Evolutionary conservation across 2,329 filamentous ascomycete genomes (phyloP), one percentile per base, ranked within the genome.

Genomic region (Elsinoe australis): DNA sequence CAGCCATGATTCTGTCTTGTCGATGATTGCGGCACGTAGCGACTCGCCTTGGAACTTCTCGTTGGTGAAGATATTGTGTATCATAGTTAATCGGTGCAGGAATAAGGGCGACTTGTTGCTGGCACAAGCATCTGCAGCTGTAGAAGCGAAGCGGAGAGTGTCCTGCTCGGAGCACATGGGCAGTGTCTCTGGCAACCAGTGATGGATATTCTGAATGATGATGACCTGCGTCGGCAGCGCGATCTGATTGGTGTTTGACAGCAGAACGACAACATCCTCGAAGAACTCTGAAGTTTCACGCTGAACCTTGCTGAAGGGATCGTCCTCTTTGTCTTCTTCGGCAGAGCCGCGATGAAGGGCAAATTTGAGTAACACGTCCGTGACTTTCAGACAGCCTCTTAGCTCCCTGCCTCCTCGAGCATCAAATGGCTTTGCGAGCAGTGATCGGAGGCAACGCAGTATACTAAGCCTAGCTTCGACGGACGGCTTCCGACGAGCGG

Each of bases 191-290:
- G 92, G 90, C n/a, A 98, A 71, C 92, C 92, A 98, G 0, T 86
- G 85, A 61, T 96, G 90, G 63, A 96, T 94, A 63, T 96, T 87
- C 65, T 98, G 92, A 9, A 96, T 88, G 2, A 94, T 82, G 42
- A 98, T 71, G 0, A 92, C 96, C 67, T 98, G 94, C 1, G 51
- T 51, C 3, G 45, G 45, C 31, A 48, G 34, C 12, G 45, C 45
- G 12, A 48, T 34, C 14, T 48, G 45, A 19, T 36, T 48, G 24
- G 33, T 38, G 22, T 48, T 48, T 15, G 31, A 38, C 8, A 48
- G 45, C 7, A 48, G 34, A 8, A 48, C 34, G 10, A 48, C 34
- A 14, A 48, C 34, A 18, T 48, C 45, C 17, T 48, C 45, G 9
- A 48, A 36, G 6, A 48, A 24, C 26, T 48, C 45, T 7, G 33